These are phyloP conservation scores for Elaeis oleifera DNA, from an alignment of 202 grass and related monocot species.

Conservation along the genomic window DNA sequence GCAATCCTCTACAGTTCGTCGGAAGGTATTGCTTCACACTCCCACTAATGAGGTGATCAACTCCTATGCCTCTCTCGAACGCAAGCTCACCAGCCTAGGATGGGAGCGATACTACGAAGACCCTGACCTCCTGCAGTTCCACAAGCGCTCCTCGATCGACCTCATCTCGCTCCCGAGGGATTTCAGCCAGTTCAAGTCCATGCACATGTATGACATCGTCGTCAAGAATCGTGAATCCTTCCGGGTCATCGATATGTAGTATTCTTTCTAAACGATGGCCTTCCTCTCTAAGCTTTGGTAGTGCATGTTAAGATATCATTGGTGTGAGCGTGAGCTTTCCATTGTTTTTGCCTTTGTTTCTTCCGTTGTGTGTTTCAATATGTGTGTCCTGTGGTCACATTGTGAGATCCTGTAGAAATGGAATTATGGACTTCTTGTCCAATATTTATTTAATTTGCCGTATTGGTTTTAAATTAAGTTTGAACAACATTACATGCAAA, in stretches of 20 bases:
- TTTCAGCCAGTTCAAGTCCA: conserved; percentile 13
- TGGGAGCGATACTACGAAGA: conserved; percentile 19
- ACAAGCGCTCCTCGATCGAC: conserved; percentile 10
- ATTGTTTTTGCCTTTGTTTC: too few relatives aligned
- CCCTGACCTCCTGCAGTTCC: conserved; percentile 8
- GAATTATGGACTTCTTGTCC: too few relatives aligned
- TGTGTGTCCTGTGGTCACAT: too few relatives aligned
- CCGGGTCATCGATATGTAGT: conserved; percentile 13
- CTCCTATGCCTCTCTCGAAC: background rate
- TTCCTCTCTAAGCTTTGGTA: too few relatives aligned
- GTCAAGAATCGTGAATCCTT: conserved; percentile 12
- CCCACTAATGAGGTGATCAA: conserved; percentile 12
- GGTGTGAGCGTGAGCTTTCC: too few relatives aligned
- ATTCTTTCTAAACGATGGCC: too few relatives aligned
- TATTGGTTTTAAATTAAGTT: too few relatives aligned
- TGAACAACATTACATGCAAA: too few relatives aligned
- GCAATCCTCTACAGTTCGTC: background rate
- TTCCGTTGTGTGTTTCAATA: too few relatives aligned
- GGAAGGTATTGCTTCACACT: conserved; percentile 6
- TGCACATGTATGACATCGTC: conserved; percentile 21
- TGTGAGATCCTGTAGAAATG: too few relatives aligned
- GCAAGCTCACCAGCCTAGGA: background rate
- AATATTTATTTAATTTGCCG: too few relatives aligned
- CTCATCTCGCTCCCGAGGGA: conserved; percentile 12
- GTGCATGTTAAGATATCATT: too few relatives aligned